phyloP scores from a whole-genome alignment of 163 green algal species.

The Coccomyxa subellipsoidea region DNA sequence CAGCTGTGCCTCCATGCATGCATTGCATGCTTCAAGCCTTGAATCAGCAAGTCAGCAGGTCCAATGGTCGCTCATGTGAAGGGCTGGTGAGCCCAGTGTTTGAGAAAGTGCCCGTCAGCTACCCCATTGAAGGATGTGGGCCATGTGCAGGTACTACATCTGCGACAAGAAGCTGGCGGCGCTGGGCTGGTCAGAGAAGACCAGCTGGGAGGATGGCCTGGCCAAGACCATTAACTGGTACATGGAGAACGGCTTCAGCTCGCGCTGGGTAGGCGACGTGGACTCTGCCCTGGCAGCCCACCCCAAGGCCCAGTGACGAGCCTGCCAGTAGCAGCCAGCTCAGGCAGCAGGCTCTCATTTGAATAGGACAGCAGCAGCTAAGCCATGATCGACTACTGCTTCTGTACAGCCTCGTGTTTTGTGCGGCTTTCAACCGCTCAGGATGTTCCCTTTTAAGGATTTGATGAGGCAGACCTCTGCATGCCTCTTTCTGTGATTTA shows the following conservation, averaged over 20 bases:
- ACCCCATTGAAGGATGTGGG: too few relatives aligned
- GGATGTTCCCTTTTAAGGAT: not conserved
- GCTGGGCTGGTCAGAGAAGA: conserved; percentile 85
- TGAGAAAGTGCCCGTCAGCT: too few relatives aligned
- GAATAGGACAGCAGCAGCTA: too few relatives aligned
- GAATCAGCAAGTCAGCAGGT: too few relatives aligned
- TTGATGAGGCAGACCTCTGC: not conserved
- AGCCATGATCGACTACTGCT: not conserved
- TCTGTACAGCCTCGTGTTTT: not conserved
- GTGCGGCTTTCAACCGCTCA: not conserved
- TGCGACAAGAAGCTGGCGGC: conserved; percentile 79
- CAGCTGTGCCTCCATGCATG: too few relatives aligned
- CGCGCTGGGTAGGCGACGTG: conserved; percentile 57
- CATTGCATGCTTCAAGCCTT: too few relatives aligned
- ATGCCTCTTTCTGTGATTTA: not conserved
- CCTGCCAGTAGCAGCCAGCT: not conserved
- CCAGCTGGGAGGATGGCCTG: conserved; percentile 84
- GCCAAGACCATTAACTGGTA: conserved; percentile 93
- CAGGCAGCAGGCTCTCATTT: not conserved
- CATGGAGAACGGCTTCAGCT: conserved; percentile 34
- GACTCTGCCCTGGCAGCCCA: conserved; percentile 27
- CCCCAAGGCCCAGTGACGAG: conserved; percentile 14
- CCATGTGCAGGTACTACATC: conserved; percentile 85
- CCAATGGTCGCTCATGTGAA: too few relatives aligned
- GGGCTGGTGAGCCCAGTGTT: too few relatives aligned